Conservation (phyloP, 2,329 filamentous ascomycete species). For the Emmonsia crescens region DNA sequence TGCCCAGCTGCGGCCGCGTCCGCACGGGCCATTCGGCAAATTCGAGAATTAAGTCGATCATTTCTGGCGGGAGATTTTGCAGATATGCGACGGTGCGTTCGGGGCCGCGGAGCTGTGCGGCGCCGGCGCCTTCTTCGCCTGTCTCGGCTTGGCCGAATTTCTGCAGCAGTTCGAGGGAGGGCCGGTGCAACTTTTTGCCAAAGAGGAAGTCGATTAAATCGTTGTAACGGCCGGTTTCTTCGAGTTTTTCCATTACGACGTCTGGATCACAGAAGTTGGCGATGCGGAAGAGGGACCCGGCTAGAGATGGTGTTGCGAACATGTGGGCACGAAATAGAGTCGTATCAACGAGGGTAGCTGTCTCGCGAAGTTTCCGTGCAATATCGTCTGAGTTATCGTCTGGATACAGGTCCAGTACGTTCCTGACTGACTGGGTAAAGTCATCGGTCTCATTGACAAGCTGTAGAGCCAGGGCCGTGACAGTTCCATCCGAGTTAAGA, state of each 20-base stretch:
- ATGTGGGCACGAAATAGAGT: constrained; percentile 92
- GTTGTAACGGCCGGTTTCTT: constrained; percentile 78
- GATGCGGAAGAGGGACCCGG: constrained; percentile 83
- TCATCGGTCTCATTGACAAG: constrained; percentile 27
- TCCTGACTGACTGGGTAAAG: constrained; percentile 35
- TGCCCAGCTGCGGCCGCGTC: constrained; percentile 60
- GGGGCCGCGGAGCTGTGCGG: constrained; percentile 58
- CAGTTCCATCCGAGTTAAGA: constrained; percentile 46
- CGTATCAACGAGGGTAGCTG: constrained; percentile 81
- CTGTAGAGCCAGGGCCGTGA: constrained; percentile 26
- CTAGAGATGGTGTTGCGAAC: constrained; percentile 76
- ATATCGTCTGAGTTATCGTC: constrained; percentile 48
- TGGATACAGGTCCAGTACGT: constrained; percentile 37
- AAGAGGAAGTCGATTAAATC: constrained; percentile 97
- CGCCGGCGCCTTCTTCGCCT: constrained; percentile 10
- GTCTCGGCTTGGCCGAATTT: constrained; percentile 58
- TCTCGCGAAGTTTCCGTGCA: constrained; percentile 59
- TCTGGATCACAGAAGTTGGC: constrained; percentile 95
- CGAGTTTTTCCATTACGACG: constrained; percentile 84
- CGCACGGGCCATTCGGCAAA: constrained; percentile 81
- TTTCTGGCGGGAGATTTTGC: constrained; percentile 75
- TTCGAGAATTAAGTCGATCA: constrained; percentile 83
- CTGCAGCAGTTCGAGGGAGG: constrained; percentile 70
- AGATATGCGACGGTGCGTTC: constrained; percentile 77
- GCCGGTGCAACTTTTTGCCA: constrained; percentile 82